Evolutionary conservation across 1,284 basidiomycete species (phyloP).

Genomic region (Exobasidium cylindrosporum): DNA sequence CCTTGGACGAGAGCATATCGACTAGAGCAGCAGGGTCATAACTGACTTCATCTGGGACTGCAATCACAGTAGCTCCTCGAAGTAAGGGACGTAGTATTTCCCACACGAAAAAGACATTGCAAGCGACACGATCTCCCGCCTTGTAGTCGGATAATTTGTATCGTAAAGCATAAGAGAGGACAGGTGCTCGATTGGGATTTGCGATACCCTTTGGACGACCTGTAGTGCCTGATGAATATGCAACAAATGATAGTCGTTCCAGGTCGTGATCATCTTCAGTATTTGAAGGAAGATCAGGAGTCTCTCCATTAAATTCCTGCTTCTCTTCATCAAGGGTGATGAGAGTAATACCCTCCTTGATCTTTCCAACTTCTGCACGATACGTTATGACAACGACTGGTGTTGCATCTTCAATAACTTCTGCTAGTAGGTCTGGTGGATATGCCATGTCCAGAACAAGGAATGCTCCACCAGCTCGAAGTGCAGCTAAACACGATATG

Average conservation of each 20-base stretch:
- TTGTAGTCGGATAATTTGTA: constrained; percentile 44
- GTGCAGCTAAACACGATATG: constrained; percentile 47
- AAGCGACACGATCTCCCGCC: constrained; percentile 48
- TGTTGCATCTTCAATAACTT: constrained; percentile 51
- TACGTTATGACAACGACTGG: constrained; percentile 50
- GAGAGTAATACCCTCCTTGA: constrained; percentile 25
- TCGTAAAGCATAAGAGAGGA: constrained; percentile 49
- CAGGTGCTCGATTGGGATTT: constrained; percentile 51
- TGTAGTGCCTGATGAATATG: constrained; percentile 54
- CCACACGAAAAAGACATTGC: constrained; percentile 55
- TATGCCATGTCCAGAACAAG: constrained; percentile 55
- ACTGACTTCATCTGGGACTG: constrained; percentile 46
- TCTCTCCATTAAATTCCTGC: no score
- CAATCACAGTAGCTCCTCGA: constrained; percentile 49
- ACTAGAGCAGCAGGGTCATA: constrained; percentile 52
- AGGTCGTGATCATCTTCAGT: constrained; percentile 35
- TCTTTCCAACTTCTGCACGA: constrained; percentile 32
- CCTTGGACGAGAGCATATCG: constrained; percentile 32
- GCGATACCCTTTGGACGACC: constrained; percentile 54
- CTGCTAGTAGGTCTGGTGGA: constrained; percentile 40
- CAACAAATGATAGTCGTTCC: constrained; percentile 51
- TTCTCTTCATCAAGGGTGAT: constrained; percentile 25
- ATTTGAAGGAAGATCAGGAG: neutral
- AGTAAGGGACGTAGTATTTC: constrained; percentile 52
- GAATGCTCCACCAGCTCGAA: constrained; percentile 53